Evolutionary conservation across 768 basidiomycete species (phyloP).

Genomic region (Lentinula detonsa): DNA sequence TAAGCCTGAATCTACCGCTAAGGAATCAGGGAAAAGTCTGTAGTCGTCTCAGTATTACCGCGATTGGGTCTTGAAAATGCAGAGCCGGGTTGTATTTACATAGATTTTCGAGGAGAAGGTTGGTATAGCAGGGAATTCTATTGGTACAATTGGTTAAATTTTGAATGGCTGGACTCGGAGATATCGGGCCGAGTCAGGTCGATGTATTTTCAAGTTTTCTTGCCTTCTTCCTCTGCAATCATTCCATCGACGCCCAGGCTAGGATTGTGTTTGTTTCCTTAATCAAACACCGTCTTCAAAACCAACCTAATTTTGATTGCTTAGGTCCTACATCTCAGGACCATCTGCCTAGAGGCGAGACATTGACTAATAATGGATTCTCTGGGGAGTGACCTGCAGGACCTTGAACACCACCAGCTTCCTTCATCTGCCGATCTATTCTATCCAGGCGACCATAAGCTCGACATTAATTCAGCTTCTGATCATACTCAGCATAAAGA

Average conservation of each 20-base stretch:
- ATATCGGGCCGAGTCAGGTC: not conserved
- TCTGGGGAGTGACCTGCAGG: not conserved
- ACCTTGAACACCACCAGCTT: constrained; percentile 1
- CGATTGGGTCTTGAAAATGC: no score
- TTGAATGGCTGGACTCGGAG: not conserved
- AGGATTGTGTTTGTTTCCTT: not conserved
- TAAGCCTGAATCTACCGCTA: no score
- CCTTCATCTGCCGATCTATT: not conserved
- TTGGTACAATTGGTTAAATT: no score
- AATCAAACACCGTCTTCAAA: not conserved
- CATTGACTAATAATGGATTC: not conserved
- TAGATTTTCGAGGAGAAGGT: no score
- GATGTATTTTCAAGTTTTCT: not conserved
- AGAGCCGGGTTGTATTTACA: no score
- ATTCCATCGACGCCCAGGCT: not conserved
- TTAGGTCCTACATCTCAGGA: not conserved
- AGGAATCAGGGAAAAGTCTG: no score
- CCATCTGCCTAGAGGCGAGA: not conserved
- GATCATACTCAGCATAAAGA: constrained; percentile 3
- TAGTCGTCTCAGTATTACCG: no score
- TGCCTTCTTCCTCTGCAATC: not conserved
- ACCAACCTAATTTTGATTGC: not conserved
- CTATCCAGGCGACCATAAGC: not conserved
- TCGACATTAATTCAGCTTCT: not conserved
- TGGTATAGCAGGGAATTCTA: no score